Evolutionary conservation across 371 early-diverging fungal species (phyloP), one percentile per base, ranked within the genome.

Genomic region (Batrachochytrium dendrobatidis): DNA sequence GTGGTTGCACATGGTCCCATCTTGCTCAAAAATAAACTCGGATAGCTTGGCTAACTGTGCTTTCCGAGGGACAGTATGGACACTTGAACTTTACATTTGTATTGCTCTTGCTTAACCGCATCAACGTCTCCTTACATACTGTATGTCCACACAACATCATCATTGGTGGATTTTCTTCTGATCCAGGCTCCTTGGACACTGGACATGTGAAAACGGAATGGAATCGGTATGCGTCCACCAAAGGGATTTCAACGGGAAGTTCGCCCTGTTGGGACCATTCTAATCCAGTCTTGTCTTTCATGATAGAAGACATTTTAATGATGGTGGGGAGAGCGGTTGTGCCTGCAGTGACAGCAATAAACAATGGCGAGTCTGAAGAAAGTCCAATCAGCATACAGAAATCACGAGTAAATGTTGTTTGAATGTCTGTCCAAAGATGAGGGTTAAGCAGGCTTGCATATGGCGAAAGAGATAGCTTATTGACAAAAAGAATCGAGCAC

Each of bases 181-280:
- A 86, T 2, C 91, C 87, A 67, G 90, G 90, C 64, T 94, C 95
- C 72, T 95, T 95, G 33, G 88, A 84, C 0, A 99, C 98, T 5
- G 99, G 99, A 71, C 99, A 99, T 5, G 89, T 88, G 80, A 99
- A 98, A 8, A 95, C 84, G 34, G 95, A 94, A 70, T 99, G 99
- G 71, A 81, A 98, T 51, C 91, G 74, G 59, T 92, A 76, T 29
- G 76, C 73, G 49, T 87, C 89, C 3, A 85, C 80, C 29, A 97
- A 65, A 10, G 90, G 91, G 44, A 95, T 84, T 62, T 94, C 95
- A 1, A 86, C 90, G 0, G 96, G 90, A 34, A 98, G 76, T 69
- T 97, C 98, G 32, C 67, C 68, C 60, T 85, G 78, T 63, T 89
- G 86, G 43, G 85, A 83, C 97, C 98, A 95, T 68, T 92, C 94